Evolutionary conservation across 176 grass and related monocot species (phyloP), one percentile per base, ranked within the genome.

Genomic region (Cenchrus fungigraminus): DNA sequence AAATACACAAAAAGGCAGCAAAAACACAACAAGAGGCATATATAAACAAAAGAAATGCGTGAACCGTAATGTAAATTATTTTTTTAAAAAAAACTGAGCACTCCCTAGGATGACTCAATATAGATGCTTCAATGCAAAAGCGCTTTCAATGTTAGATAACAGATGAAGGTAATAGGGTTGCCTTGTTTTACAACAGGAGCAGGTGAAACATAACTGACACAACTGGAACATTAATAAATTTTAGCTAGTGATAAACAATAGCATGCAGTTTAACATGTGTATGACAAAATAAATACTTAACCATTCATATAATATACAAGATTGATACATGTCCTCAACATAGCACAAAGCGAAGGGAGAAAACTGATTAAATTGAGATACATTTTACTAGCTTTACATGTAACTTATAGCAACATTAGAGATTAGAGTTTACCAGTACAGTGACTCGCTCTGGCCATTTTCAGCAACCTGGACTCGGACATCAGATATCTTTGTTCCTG

Each of bases 381-480:
- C 74, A 79, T 65, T 73, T 70, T 83, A 74, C 42, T 73, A 80
- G 65, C 31, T 87, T 40, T 66, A 58, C 71, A 83, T 57, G 31
- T 74, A 66, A 66, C 55, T 81, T 28, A 79, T 32, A 89, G 87
- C 0, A 63, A 42, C 37, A 87, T n/a, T 28, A 75, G 65, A 43
- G 16, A 62, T 47, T 37, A 89, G 20, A 73, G 2, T 71, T 85
- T 98, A 99, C 97, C 97, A 99, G 79, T 91, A 70, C 43, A 94
- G 86, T 59, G 86, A 85, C 9, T 85, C 90, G 34, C 64, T 89
- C 60, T 84, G 82, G 52, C 87, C 86, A 55, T 81, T 87, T 83
- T 98, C 94, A 79, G 89, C 88, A 63, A 97, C 91, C 79, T 94
- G 92, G 80, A 99, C 81, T 6, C 86, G 84, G 77, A 89, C 70